Evolutionary conservation across 495 filamentous ascomycete species (phyloP).

Genomic region (Aspergillus biplanus): DNA sequence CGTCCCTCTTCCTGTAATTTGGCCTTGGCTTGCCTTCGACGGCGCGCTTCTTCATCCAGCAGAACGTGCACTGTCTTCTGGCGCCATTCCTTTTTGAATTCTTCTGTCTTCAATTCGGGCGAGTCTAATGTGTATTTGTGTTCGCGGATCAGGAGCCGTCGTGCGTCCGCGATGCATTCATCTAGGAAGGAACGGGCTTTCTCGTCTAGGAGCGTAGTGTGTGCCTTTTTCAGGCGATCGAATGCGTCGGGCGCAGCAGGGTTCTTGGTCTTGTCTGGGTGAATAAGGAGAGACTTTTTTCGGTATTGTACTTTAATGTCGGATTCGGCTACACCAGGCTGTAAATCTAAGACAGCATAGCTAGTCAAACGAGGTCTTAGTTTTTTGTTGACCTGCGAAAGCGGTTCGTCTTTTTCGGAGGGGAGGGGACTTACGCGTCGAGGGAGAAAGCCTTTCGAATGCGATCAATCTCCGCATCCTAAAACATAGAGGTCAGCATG

Average conservation of each 20-base stretch:
- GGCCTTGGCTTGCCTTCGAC: slow-evolving; percentile 85
- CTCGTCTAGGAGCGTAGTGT: slow-evolving; percentile 89
- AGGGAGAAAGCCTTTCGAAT: slow-evolving; percentile 89
- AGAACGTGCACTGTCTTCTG: slow-evolving; percentile 91
- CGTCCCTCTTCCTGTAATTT: slow-evolving; percentile 96
- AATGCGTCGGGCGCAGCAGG: slow-evolving; percentile 92
- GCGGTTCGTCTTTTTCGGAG: not conserved
- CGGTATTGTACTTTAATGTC: slow-evolving; percentile 95
- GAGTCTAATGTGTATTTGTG: slow-evolving; percentile 90
- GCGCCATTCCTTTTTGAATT: slow-evolving; percentile 83
- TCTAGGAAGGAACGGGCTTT: slow-evolving; percentile 85
- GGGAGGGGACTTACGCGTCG: slow-evolving; percentile 69
- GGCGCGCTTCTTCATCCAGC: slow-evolving; percentile 86
- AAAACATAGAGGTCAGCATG: slow-evolving; percentile 9
- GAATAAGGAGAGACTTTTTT: slow-evolving; percentile 95
- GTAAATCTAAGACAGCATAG: slow-evolving; percentile 94
- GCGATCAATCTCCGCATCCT: slow-evolving; percentile 96
- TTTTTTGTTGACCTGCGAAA: slow-evolving; percentile 1
- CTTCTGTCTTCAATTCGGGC: slow-evolving; percentile 74
- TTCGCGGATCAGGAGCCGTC: slow-evolving; percentile 90
- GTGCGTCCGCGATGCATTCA: slow-evolving; percentile 93
- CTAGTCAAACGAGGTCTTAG: slow-evolving; percentile 39
- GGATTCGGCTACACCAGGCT: slow-evolving; percentile 91
- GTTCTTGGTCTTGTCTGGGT: slow-evolving; percentile 97
- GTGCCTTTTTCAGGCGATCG: slow-evolving; percentile 93